A percentile compares a stretch with the other conserved stretches of the same genome.
Conservation (phyloP, 179 eudicot species). For the Nepenthes alata region DNA sequence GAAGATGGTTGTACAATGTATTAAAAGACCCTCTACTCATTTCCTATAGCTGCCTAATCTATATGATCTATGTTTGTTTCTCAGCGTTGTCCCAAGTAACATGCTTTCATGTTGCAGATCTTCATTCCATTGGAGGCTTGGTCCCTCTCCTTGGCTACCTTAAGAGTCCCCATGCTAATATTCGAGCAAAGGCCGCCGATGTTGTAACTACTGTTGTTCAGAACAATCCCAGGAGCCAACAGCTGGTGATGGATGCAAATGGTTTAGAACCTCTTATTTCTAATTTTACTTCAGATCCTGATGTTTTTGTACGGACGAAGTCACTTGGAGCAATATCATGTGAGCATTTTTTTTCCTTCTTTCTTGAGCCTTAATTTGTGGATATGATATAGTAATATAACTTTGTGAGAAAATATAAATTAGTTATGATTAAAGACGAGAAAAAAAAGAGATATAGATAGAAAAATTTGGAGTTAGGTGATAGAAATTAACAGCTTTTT, state of each 20-base stretch:
- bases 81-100: neutral
- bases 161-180: constrained; percentile 61
- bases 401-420: too few species aligned
- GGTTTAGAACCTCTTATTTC: constrained; percentile 67
- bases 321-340: constrained; percentile 92
- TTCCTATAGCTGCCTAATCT: too few species aligned
- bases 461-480: too few species aligned
- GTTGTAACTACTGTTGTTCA: constrained; percentile 85
- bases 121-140: constrained; percentile 86
- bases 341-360: constrained; percentile 21
- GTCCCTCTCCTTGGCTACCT: constrained; percentile 72
- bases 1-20: too few species aligned
- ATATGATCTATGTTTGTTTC: too few species aligned
- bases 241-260: constrained; percentile 83
- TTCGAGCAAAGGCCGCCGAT: constrained; percentile 93
- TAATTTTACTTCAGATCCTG: constrained; percentile 71
- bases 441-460: too few species aligned
- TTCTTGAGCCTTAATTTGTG: too few species aligned
- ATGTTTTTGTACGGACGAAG: constrained; percentile 58
- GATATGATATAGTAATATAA: too few species aligned
- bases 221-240: constrained; percentile 85
- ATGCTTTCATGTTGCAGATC: constrained; percentile 37
- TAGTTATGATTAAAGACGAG: too few species aligned
- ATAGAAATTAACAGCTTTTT: too few species aligned
- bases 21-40: too few species aligned